Base-by-base conservation (phyloP, 805 yeast species). In the Phaffomyces opuntiae region DNA sequence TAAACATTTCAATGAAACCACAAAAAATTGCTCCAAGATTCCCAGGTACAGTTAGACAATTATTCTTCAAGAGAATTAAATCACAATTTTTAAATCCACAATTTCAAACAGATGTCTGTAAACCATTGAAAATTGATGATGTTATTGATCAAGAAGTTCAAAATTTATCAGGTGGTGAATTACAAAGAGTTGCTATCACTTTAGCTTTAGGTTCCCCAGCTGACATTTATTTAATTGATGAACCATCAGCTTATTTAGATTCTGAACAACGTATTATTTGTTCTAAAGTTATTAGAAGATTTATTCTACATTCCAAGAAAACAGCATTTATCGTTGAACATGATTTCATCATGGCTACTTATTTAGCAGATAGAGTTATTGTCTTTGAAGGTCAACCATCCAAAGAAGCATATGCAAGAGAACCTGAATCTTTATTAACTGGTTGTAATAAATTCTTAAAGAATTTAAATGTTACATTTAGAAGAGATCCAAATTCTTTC, bases 321-420 rank as follows among this genome's bases (percentile, higher is more conserved):
- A 91, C 98, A 39, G 99, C 99, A n/a, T 93, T 93, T 67, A 76
- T 93, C 60, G 99, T 93, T 49, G 99, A 93, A 83, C 99, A 93
- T 81, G 99, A 93, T 79, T 93, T 93, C 79, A 93, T 93, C 74
- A 93, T 93, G 99, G 98, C 99, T 54, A 93, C 99, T 16, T 93
- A 93, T 67, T 78, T 93, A 75, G 99, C 99, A 53, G 99, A 93
- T 71, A 81, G 95, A 64, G 99, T 93, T 60, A 91, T 93, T 78
- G 98, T 93, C 47, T 93, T 91, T 62, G 99, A 93, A 69, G 99
- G 99, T 68, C 61, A 70, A 53, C 98, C 99, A 45, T 88, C 98
- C 26, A 76, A 78, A 64, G 74, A 82, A 55, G 91, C 99, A 32
- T 65, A 69, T 55, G 98, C 99, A 36, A 84, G 82, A 63, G 68